Conservation (phyloP, 768 basidiomycete species). For the Erythrobasidium yunnanense region DNA sequence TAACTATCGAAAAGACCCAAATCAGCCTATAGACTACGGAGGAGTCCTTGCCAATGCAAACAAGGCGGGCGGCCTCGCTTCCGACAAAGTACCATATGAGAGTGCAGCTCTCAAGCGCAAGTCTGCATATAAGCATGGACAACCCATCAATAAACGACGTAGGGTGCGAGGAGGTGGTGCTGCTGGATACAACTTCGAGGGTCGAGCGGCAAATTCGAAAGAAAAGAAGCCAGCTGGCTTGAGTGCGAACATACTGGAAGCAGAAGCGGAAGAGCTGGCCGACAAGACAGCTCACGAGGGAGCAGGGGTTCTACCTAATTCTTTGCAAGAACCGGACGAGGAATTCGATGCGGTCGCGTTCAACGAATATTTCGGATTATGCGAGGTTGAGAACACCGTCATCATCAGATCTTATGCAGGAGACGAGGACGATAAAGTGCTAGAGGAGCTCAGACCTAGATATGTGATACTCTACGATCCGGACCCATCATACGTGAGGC, state of each 20-base stretch:
- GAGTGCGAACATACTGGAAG: constrained; percentile 31
- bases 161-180: constrained; percentile 65
- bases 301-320: constrained; percentile 18
- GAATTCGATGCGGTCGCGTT: constrained; percentile 49
- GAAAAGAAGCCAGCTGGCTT: constrained; percentile 28
- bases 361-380: constrained; percentile 65
- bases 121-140: constrained; percentile 48
- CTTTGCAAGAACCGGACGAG: constrained; percentile 24
- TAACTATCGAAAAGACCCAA: background rate
- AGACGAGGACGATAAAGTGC: constrained; percentile 78
- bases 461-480: constrained; percentile 96
- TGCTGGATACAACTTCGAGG: constrained; percentile 25
- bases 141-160: constrained; percentile 50
- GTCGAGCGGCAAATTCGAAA: constrained; percentile 14
- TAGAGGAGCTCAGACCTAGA: constrained; percentile 74
- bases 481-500: constrained; percentile 77
- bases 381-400: constrained; percentile 66
- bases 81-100: constrained; percentile 40
- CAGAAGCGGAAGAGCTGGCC: constrained; percentile 48
- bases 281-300: constrained; percentile 24
- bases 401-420: constrained; percentile 79
- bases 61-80: background rate
- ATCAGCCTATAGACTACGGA: background rate
- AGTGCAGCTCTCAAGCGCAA: constrained; percentile 71
- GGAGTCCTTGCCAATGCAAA: background rate